phyloP scores from a whole-genome alignment of 2,329 filamentous ascomycete species.

The Microsporum audouinii region DNA sequence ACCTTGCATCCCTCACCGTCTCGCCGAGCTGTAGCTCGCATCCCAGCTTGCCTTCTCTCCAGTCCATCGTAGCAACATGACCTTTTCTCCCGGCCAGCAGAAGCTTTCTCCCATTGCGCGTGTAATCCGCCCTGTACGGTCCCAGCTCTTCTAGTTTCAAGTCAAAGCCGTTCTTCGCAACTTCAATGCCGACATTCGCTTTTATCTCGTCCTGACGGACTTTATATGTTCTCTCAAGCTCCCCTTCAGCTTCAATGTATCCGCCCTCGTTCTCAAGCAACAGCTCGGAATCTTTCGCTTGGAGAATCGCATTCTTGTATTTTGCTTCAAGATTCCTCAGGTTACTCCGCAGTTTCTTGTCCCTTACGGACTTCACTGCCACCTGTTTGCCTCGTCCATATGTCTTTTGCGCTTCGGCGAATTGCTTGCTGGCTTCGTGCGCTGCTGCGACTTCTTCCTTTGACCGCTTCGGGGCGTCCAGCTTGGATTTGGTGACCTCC shows the following conservation, averaged over 20 bases:
- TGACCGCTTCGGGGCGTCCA: constrained; percentile 11
- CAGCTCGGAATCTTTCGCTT: constrained; percentile 92
- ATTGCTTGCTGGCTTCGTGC: constrained; percentile 29
- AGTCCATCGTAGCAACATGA: constrained; percentile 93
- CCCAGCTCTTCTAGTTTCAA: constrained; percentile 71
- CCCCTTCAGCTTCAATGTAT: constrained; percentile 77
- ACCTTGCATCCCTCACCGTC: constrained; percentile 78
- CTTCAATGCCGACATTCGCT: constrained; percentile 62
- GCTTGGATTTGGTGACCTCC: constrained; percentile 11
- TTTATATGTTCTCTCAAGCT: constrained; percentile 84
- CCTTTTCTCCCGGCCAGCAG: constrained; percentile 82
- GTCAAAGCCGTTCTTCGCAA: constrained; percentile 87
- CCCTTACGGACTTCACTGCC: constrained; percentile 59
- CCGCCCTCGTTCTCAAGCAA: constrained; percentile 76
- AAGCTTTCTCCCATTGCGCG: constrained; percentile 74
- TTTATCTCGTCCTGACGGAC: constrained; percentile 80
- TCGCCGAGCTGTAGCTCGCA: constrained; percentile 87
- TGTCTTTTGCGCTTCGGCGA: constrained; percentile 50
- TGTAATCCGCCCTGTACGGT: constrained; percentile 82
- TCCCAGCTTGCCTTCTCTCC: constrained; percentile 79
- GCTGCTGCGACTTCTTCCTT: constrained; percentile 19
- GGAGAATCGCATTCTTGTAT: constrained; percentile 66
- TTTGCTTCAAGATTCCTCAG: constrained; percentile 68
- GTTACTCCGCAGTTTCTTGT: constrained; percentile 81
- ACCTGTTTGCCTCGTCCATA: constrained; percentile 80